These are phyloP conservation scores for Teratosphaeria pseudoeucalypti DNA, from an alignment of 2,329 filamentous ascomycete species.

Conservation along the genomic window DNA sequence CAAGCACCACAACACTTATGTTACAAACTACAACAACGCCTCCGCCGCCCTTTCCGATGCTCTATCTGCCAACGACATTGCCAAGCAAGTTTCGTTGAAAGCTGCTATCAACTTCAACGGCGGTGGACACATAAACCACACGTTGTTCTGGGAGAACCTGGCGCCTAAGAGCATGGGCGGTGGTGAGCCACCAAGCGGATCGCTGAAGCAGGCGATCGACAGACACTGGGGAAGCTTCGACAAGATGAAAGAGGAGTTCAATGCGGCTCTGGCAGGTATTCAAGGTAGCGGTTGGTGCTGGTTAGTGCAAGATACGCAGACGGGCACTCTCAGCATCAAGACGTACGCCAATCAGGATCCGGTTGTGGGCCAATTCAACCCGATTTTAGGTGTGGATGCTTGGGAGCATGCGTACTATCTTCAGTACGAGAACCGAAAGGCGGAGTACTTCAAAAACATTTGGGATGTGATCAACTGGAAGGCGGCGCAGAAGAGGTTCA, in stretches of 20 bases:
- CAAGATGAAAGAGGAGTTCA: constrained; percentile 53
- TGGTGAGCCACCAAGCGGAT: constrained; percentile 51
- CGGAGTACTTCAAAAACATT: constrained; percentile 85
- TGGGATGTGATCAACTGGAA: constrained; percentile 98
- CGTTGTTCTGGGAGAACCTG: constrained; percentile 60
- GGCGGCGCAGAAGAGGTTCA: constrained; percentile 46
- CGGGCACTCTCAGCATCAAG: constrained; percentile 57
- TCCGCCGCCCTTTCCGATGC: constrained; percentile 58
- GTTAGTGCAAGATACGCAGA: constrained; percentile 60
- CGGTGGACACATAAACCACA: constrained; percentile 55
- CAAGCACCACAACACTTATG: constrained; percentile 91
- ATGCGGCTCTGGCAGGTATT: constrained; percentile 52
- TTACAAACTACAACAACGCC: constrained; percentile 76
- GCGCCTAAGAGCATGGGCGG: constrained; percentile 57
- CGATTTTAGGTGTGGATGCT: constrained; percentile 80
- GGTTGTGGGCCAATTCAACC: constrained; percentile 70
- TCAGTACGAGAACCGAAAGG: constrained; percentile 95
- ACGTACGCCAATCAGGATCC: constrained; percentile 84
- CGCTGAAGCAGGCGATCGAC: constrained; percentile 49
- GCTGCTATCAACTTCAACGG: constrained; percentile 57
- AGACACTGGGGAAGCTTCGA: constrained; percentile 49
- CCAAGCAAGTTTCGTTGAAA: constrained; percentile 45
- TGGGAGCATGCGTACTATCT: constrained; percentile 97
- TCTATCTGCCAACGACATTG: constrained; percentile 42
- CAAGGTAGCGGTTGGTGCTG: constrained; percentile 67